phyloP scores from a whole-genome alignment of 257 asterid genomes.

The Ilex asprella region DNA sequence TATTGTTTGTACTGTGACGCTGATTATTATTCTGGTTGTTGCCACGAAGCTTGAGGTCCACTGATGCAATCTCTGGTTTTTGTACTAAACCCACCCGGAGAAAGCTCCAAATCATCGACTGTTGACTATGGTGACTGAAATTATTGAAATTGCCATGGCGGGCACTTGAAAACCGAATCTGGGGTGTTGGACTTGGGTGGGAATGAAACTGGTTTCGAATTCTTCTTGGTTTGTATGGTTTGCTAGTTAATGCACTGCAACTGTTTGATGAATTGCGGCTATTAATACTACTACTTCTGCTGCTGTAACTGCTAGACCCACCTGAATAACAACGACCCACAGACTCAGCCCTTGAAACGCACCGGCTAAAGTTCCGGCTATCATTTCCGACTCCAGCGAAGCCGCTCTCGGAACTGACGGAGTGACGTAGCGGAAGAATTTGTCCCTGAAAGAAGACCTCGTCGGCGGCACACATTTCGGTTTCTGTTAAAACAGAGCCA shows the following conservation, averaged over 20 bases:
- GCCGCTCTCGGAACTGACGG: conserved; percentile 37
- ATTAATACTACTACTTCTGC: conserved; percentile 54
- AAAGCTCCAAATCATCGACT: conserved; percentile 42
- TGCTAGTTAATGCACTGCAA: conserved; percentile 21
- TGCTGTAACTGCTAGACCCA: conserved; percentile 47
- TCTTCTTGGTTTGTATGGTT: conserved; percentile 19
- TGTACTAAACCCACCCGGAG: conserved; percentile 68
- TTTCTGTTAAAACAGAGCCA: conserved; percentile 22
- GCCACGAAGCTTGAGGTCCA: conserved; percentile 40
- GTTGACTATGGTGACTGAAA: background rate
- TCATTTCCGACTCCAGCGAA: conserved; percentile 6
- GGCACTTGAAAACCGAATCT: conserved; percentile 27
- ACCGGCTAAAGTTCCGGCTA: conserved; percentile 1
- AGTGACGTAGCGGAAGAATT: conserved; percentile 62
- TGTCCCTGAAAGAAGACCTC: conserved; percentile 72
- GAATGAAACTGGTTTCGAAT: conserved; percentile 55
- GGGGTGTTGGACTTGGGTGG: conserved; percentile 86
- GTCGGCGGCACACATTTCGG: conserved; percentile 79
- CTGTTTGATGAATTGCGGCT: conserved; percentile 62
- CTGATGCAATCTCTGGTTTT: conserved; percentile 60
- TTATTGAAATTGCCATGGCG: conserved; percentile 8
- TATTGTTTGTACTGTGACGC: conserved; percentile 15
- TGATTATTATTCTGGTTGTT: conserved; percentile 7
- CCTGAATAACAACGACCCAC: conserved; percentile 39
- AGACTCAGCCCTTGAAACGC: conserved; percentile 47